Percentiles rank a stretch among this genome's conserved stretches.
phyloP scores from a whole-genome alignment of 192 early-diverging fungal genomes.

The Diversispora epigaea region DNA sequence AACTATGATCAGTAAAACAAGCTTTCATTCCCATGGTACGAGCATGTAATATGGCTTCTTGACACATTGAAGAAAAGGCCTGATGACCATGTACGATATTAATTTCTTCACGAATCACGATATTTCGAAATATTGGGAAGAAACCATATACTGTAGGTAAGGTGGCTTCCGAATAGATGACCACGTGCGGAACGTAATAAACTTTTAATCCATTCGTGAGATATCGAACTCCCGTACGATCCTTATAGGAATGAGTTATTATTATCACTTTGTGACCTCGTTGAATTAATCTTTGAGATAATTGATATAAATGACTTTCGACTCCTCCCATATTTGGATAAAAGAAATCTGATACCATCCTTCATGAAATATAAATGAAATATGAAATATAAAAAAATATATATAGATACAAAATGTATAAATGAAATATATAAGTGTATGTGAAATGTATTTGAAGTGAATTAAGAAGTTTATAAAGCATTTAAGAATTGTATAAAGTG shows the following conservation, averaged over 20 bases:
- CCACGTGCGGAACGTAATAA: slow-evolving; percentile 87
- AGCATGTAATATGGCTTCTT: slow-evolving; percentile 94
- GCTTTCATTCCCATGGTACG: slow-evolving; percentile 93
- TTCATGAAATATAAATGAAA: slow-evolving; percentile 30
- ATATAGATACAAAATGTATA: too few relatives aligned
- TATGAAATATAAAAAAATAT: too few relatives aligned
- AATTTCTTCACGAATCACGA: slow-evolving; percentile 87
- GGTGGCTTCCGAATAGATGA: slow-evolving; percentile 83
- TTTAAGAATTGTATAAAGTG: too few relatives aligned
- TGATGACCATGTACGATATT: slow-evolving; percentile 96
- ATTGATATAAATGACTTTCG: slow-evolving; percentile 89
- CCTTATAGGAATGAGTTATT: slow-evolving; percentile 87
- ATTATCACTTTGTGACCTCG: slow-evolving; percentile 94
- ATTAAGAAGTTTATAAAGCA: too few relatives aligned
- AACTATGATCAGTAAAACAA: slow-evolving; percentile 95
- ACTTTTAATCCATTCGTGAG: slow-evolving; percentile 92
- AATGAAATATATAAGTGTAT: too few relatives aligned
- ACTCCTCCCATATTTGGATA: slow-evolving; percentile 97
- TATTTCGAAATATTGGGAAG: slow-evolving; percentile 90
- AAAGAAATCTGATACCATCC: slow-evolving; percentile 98
- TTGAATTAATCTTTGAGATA: slow-evolving; percentile 83
- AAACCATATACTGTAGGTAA: slow-evolving; percentile 89
- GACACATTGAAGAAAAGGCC: slow-evolving; percentile 91
- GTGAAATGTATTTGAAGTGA: too few relatives aligned
- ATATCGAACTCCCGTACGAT: slow-evolving; percentile 82